These are phyloP conservation scores for Daldinia caldariorum DNA, from an alignment of 495 filamentous ascomycete species.

Conservation along the genomic window DNA sequence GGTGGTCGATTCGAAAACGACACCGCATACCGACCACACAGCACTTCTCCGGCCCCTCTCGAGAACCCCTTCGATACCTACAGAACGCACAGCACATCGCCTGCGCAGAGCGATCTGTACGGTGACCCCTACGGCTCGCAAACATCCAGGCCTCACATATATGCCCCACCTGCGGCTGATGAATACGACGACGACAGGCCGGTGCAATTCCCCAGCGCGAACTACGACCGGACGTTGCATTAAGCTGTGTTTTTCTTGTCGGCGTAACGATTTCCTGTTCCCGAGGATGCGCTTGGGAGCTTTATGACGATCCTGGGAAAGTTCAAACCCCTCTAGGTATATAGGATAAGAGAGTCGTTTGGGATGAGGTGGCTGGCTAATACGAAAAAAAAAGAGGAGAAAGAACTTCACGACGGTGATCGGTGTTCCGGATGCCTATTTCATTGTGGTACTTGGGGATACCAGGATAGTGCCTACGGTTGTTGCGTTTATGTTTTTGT, in stretches of 20 bases:
- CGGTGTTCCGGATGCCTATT: slow-evolving; percentile 48
- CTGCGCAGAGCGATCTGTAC: slow-evolving; percentile 47
- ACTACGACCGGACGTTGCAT: slow-evolving; percentile 57
- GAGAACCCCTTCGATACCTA: slow-evolving; percentile 58
- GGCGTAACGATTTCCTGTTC: slow-evolving; percentile 27
- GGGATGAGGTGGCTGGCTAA: slow-evolving; percentile 32
- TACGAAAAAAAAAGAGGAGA: neutral
- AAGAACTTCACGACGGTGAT: slow-evolving; percentile 37
- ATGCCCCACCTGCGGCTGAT: slow-evolving; percentile 52
- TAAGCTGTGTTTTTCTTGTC: slow-evolving; percentile 13
- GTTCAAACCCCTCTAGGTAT: neutral
- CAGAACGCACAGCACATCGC: slow-evolving; percentile 43
- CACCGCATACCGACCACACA: slow-evolving; percentile 47
- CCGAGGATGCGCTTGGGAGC: slow-evolving; percentile 13
- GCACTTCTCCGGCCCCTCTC: slow-evolving; percentile 46
- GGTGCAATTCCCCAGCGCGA: slow-evolving; percentile 53
- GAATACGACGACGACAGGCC: slow-evolving; percentile 53
- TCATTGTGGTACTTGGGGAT: slow-evolving; percentile 40
- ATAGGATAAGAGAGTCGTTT: slow-evolving; percentile 11
- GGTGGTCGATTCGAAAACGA: slow-evolving; percentile 46
- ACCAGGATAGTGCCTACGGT: slow-evolving; percentile 43
- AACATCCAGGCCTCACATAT: slow-evolving; percentile 43
- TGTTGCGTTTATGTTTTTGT: slow-evolving; percentile 26
- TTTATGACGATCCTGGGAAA: neutral
- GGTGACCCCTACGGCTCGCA: slow-evolving; percentile 45